Evolutionary conservation across 2,329 filamentous ascomycete species (phyloP).

Genomic region (Phialocephala subalpina): DNA sequence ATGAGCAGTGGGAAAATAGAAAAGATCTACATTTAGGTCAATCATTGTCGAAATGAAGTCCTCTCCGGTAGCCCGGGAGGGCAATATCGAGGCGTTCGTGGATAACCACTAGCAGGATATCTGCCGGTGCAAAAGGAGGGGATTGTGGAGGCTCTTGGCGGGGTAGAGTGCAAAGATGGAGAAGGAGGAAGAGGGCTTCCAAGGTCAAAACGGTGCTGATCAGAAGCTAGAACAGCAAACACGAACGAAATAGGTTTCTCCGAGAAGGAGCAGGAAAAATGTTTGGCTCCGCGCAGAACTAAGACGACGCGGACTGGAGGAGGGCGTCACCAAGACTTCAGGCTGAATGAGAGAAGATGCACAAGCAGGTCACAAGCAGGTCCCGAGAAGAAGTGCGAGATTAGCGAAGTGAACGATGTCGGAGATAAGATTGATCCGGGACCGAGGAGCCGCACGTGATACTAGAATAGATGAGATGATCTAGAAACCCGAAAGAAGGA

Average conservation of each 20-base stretch:
- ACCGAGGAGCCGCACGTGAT: neutral
- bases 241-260: neutral
- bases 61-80: slow-evolving; percentile 22
- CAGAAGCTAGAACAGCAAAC: neutral
- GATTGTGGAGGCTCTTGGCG: neutral
- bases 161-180: neutral
- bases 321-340: slow-evolving; percentile 5
- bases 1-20: slow-evolving; percentile 13
- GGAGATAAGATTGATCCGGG: neutral
- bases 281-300: neutral
- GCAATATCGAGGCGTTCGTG: slow-evolving; percentile 7
- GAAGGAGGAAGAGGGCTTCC: neutral
- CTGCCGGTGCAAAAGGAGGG: slow-evolving; percentile 15
- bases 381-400: slow-evolving; percentile 8
- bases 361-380: slow-evolving; percentile 6
- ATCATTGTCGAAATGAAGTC: slow-evolving; percentile 15
- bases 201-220: neutral
- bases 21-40: slow-evolving; percentile 28
- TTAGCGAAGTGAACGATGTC: neutral
- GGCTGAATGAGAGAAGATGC: neutral
- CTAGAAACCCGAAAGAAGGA: no score
- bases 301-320: neutral
- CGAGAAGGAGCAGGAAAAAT: neutral
- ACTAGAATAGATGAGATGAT: neutral
- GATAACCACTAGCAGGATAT: slow-evolving; percentile 6